Evolutionary conservation across 2,329 filamentous ascomycete genomes (phyloP).

Genomic region (Colletotrichum chrysophilum): DNA sequence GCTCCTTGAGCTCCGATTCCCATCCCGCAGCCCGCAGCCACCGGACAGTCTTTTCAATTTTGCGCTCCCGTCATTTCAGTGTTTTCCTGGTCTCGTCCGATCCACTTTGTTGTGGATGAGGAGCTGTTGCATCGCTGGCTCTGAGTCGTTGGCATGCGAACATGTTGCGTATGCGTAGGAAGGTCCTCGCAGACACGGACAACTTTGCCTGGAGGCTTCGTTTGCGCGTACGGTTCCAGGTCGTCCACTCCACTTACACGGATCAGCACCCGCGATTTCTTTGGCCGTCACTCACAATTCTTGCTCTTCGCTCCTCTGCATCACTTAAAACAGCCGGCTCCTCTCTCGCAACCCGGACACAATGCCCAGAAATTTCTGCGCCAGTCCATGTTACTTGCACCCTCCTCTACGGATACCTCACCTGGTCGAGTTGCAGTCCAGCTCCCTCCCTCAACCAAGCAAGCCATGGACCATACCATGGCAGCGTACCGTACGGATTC

Average conservation of each 20-base stretch:
- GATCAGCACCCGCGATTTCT: not conserved
- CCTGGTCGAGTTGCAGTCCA: not conserved
- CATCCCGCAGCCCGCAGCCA: not conserved
- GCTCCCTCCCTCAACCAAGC: not conserved
- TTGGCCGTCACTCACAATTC: not conserved
- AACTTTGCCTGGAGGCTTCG: not conserved
- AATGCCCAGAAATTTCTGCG: not conserved
- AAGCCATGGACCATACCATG: not conserved
- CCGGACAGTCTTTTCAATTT: not conserved
- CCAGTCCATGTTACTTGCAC: not conserved
- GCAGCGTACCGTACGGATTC: not conserved
- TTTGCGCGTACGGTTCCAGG: not conserved
- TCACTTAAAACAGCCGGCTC: not conserved
- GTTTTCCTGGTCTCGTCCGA: not conserved
- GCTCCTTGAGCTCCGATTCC: not conserved
- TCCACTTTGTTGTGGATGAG: not conserved
- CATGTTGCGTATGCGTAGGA: not conserved
- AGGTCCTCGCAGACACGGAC: not conserved
- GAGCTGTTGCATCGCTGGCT: not conserved
- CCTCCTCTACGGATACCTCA: not conserved
- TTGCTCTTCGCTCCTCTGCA: not conserved
- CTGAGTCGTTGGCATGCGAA: not conserved
- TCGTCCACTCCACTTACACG: conserved; percentile 6
- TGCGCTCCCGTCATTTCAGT: not conserved
- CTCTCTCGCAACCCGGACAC: not conserved